A percentile compares a stretch with the other conserved stretches of the same genome.
phyloP scores from a whole-genome alignment of 2,329 filamentous ascomycete genomes.

The Aspergillus brunneoviolaceus region DNA sequence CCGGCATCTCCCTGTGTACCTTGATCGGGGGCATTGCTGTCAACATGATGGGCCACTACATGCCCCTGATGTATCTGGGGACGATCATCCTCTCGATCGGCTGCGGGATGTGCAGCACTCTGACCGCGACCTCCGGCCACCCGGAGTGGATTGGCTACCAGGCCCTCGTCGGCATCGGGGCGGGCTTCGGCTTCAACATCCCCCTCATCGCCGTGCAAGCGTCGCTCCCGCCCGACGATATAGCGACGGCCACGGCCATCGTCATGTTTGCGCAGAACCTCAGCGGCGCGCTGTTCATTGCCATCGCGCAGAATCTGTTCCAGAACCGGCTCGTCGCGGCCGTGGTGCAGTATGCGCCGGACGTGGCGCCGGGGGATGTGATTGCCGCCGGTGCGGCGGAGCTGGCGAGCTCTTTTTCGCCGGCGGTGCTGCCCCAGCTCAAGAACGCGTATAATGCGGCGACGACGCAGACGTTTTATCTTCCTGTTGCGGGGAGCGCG shows the following conservation, averaged over 20 bases:
- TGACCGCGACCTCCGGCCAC: background rate
- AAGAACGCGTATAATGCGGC: too few relatives aligned
- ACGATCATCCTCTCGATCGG: background rate
- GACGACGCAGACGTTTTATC: too few relatives aligned
- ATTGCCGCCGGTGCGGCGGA: too few relatives aligned
- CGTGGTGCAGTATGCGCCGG: too few relatives aligned
- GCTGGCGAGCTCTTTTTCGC: too few relatives aligned
- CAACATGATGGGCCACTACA: background rate
- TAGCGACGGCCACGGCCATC: conserved; percentile 34
- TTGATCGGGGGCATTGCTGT: conserved; percentile 5
- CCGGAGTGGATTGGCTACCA: conserved; percentile 7
- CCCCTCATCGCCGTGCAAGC: conserved; percentile 34
- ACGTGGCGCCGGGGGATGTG: too few relatives aligned
- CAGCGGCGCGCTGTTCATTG: conserved; percentile 48
- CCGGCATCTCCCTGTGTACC: background rate
- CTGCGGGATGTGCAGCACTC: background rate
- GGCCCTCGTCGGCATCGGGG: conserved; percentile 9
- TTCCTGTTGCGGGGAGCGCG: too few relatives aligned
- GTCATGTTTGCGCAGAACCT: conserved; percentile 37
- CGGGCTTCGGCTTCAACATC: conserved; percentile 7
- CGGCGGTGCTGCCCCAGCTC: too few relatives aligned
- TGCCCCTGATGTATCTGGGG: conserved; percentile 8
- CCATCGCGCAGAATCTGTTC: conserved; percentile 52
- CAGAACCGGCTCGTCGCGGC: conserved; percentile 33
- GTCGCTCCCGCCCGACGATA: conserved; percentile 30